Conservation (phyloP, 2,329 filamentous ascomycete species). For the Cercospora zeina region DNA sequence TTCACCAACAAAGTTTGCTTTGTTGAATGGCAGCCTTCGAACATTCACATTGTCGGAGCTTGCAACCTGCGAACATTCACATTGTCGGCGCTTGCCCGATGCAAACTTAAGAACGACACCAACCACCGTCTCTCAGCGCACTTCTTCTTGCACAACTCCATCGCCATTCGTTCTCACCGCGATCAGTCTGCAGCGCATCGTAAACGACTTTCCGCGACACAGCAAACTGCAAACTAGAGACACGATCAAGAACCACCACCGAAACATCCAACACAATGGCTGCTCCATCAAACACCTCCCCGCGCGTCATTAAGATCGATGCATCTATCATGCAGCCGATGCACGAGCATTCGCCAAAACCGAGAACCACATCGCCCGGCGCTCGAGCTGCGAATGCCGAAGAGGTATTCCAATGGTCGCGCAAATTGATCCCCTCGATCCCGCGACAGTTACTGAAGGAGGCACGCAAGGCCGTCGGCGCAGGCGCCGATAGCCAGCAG, state of each 20-base stretch:
- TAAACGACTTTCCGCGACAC: background rate
- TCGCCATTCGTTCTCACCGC: too few species aligned
- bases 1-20: too few species aligned
- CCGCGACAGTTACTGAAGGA: background rate
- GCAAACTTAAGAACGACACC: too few species aligned
- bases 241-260: too few species aligned
- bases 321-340: background rate
- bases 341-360: background rate
- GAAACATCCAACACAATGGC: background rate
- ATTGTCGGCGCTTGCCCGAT: too few species aligned
- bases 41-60: too few species aligned
- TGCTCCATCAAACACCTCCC: background rate
- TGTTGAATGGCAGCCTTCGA: too few species aligned
- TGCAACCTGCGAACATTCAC: too few species aligned
- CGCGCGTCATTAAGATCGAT: background rate
- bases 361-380: background rate
- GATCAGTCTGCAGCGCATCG: too few species aligned
- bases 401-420: background rate
- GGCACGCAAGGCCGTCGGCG: background rate
- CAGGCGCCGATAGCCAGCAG: background rate
- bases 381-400: background rate
- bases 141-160: too few species aligned
- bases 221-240: too few species aligned
- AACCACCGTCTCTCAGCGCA: too few species aligned
- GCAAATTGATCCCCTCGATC: background rate